Evolutionary conservation across 2,329 filamentous ascomycete species (phyloP).

Genomic region (Trichoderma sp.): DNA sequence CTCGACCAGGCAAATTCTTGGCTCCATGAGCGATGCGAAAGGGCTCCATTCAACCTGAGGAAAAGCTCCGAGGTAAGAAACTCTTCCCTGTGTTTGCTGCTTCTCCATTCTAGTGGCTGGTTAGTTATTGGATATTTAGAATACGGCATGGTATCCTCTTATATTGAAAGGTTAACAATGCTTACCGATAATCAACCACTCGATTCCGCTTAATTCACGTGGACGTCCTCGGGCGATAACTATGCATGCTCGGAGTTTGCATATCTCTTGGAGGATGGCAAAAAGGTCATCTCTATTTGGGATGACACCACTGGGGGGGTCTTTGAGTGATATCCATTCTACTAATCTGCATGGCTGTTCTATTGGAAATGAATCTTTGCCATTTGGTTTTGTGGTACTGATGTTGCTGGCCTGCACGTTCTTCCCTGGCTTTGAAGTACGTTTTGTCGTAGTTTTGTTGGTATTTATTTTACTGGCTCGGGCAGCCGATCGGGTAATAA

Average conservation of each 20-base stretch:
- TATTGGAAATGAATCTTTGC: not conserved
- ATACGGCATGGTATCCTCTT: not conserved
- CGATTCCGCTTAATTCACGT: not conserved
- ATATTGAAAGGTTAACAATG: not conserved
- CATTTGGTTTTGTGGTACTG: not conserved
- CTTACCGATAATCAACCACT: not conserved
- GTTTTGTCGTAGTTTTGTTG: not conserved
- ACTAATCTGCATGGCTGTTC: not conserved
- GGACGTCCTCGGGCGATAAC: not conserved
- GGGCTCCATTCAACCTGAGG: not conserved
- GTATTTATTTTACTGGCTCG: not conserved
- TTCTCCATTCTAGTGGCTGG: not conserved
- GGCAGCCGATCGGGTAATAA: not conserved
- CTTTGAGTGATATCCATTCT: not conserved
- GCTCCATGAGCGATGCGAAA: not conserved
- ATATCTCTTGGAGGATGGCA: not conserved
- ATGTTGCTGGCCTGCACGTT: not conserved
- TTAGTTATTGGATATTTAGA: not conserved
- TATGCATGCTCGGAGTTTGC: not conserved
- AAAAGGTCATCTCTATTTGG: not conserved
- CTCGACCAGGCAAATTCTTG: not conserved
- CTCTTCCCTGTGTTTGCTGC: not conserved
- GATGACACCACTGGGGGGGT: not conserved
- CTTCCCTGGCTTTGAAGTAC: not conserved
- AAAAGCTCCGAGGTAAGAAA: not conserved